Conservation (phyloP, 2,329 filamentous ascomycete species). For the Aureobasidium vineae region DNA sequence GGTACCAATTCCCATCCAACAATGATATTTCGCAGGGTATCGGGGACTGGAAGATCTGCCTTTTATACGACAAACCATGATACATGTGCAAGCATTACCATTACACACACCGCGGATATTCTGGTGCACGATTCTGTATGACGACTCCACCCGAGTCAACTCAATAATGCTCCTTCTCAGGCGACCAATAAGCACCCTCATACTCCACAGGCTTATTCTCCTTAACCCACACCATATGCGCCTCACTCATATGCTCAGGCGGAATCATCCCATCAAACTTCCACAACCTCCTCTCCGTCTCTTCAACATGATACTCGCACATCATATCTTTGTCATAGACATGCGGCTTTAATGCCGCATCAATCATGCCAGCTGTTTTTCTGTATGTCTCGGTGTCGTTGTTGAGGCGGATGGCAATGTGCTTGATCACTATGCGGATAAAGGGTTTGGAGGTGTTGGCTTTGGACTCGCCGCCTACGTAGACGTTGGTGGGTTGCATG, state of each 20-base stretch:
- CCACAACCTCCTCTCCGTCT: conserved; percentile 48
- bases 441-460: conserved; percentile 36
- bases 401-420: conserved; percentile 37
- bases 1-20: no score
- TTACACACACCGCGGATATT: no score
- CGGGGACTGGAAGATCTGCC: no score
- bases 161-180: conserved; percentile 14
- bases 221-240: conserved; percentile 39
- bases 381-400: conserved; percentile 30
- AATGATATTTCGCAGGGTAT: no score
- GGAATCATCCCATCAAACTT: conserved; percentile 45
- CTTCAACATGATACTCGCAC: conserved; percentile 47
- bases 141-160: no score
- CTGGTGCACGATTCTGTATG: no score
- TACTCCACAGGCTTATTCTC: conserved; percentile 33
- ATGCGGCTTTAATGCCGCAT: conserved; percentile 42
- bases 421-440: conserved; percentile 40
- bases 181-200: conserved; percentile 28
- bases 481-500: conserved; percentile 34
- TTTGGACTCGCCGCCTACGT: conserved; percentile 37
- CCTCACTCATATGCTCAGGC: conserved; percentile 40
- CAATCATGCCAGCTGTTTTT: conserved; percentile 34
- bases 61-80: no score
- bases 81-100: no score
- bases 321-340: conserved; percentile 44